Conservation (phyloP, 805 yeast species). For the Pichia heedii region DNA sequence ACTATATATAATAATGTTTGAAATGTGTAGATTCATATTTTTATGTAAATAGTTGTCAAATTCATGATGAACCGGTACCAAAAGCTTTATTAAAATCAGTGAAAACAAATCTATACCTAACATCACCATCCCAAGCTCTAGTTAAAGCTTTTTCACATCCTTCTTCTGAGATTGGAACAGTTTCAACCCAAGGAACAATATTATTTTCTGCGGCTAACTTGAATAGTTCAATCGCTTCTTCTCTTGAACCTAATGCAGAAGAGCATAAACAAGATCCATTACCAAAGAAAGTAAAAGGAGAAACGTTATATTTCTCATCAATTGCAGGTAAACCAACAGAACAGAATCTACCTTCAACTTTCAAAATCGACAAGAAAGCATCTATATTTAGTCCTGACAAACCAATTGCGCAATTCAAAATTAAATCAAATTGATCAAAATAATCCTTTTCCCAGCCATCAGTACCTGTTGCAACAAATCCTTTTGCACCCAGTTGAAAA, state of each 20-base stretch:
- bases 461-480: conserved; percentile 37
- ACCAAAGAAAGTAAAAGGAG: conserved; percentile 43
- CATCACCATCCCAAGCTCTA: conserved; percentile 39
- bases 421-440: conserved; percentile 30
- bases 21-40: no score
- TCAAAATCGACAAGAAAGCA: conserved; percentile 27
- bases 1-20: no score
- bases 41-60: no score
- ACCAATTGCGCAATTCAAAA: conserved; percentile 36
- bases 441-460: conserved; percentile 32
- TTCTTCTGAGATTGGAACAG: conserved; percentile 36
- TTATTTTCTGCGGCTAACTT: conserved; percentile 36
- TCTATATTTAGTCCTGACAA: conserved; percentile 28
- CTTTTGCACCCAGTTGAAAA: conserved; percentile 31
- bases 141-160: conserved; percentile 35
- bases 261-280: conserved; percentile 37
- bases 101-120: conserved; percentile 43
- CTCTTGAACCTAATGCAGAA: conserved; percentile 40
- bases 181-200: conserved; percentile 44
- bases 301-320: conserved; percentile 33
- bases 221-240: conserved; percentile 37
- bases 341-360: conserved; percentile 33
- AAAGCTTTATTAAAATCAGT: conserved; percentile 41
- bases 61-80: conserved; percentile 18
- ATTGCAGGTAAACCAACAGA: conserved; percentile 40